Conservation (phyloP, 352 stramenopile species). For the Lagenidium giganteum region DNA sequence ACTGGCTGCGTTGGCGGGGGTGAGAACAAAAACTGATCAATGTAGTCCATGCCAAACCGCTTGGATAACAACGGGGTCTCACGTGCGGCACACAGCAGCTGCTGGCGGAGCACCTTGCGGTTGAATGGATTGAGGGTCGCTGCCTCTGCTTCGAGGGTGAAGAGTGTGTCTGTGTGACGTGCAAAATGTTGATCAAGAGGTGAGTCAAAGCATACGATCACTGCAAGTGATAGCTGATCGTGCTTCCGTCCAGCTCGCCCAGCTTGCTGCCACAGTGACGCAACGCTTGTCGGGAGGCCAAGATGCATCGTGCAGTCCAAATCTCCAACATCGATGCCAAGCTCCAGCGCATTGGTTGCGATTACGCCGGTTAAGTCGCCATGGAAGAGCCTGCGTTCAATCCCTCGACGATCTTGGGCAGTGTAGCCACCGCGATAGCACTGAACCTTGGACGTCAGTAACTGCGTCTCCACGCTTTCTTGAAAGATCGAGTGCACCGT, state of each 20-base stretch:
- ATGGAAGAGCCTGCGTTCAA: slow-evolving; percentile 94
- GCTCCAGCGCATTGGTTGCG: slow-evolving; percentile 95
- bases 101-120: slow-evolving; percentile 81
- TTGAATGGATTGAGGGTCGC: slow-evolving; percentile 86
- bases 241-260: slow-evolving; percentile 90
- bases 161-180: slow-evolving; percentile 53
- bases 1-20: too few relatives aligned
- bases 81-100: slow-evolving; percentile 92
- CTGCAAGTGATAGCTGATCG: slow-evolving; percentile 72
- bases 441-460: slow-evolving; percentile 75
- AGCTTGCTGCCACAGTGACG: slow-evolving; percentile 96
- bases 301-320: slow-evolving; percentile 96
- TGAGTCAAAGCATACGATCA: slow-evolving; percentile 95
- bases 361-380: slow-evolving; percentile 94
- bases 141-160: slow-evolving; percentile 65
- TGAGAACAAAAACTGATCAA: slow-evolving; percentile 69
- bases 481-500: slow-evolving; percentile 73
- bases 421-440: slow-evolving; percentile 97
- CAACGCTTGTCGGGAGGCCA: slow-evolving; percentile 90
- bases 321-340: slow-evolving; percentile 94
- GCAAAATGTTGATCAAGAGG: slow-evolving; percentile 93
- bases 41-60: slow-evolving; percentile 44
- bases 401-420: slow-evolving; percentile 83
- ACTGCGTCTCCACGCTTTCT: slow-evolving; percentile 26
- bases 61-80: slow-evolving; percentile 88